Percentiles rank a stretch among this genome's conserved stretches.
Evolutionary conservation across 768 basidiomycete genomes (phyloP).

Genomic region (Pulveroboletus sp.): DNA sequence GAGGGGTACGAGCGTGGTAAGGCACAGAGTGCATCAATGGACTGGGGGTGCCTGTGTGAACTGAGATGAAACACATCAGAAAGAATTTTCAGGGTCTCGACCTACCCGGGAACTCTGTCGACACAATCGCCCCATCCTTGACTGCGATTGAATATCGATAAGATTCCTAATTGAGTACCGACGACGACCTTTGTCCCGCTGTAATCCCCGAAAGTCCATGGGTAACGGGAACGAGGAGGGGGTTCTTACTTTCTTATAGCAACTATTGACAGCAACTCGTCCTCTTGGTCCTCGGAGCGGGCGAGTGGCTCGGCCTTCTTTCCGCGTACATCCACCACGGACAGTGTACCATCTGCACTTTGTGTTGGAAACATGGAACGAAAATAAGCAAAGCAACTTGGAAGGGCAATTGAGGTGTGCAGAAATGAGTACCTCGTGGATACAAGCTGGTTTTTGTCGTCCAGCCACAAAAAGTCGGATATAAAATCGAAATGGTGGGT

Average conservation of each 20-base stretch:
- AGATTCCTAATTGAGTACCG: conserved; percentile 84
- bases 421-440: conserved; percentile 65
- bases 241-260: conserved; percentile 71
- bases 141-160: conserved; percentile 84
- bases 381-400: not conserved
- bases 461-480: conserved; percentile 84
- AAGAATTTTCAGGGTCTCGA: conserved; percentile 4
- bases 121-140: conserved; percentile 92
- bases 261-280: conserved; percentile 83
- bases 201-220: not conserved
- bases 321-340: conserved; percentile 86
- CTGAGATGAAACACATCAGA: conserved; percentile 10
- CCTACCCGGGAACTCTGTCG: conserved; percentile 82
- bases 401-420: not conserved
- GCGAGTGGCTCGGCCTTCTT: conserved; percentile 74
- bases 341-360: conserved; percentile 91
- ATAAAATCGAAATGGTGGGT: conserved; percentile 93
- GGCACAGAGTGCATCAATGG: conserved; percentile 80
- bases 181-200: conserved; percentile 81
- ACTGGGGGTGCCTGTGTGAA: conserved; percentile 75
- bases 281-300: conserved; percentile 94
- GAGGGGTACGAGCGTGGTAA: conserved; percentile 60
- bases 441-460: conserved; percentile 79
- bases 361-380: not conserved
- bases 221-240: not conserved